These are phyloP conservation scores for Porogramme epimiltina DNA, from an alignment of 1,284 basidiomycete genomes.

Conservation along the genomic window DNA sequence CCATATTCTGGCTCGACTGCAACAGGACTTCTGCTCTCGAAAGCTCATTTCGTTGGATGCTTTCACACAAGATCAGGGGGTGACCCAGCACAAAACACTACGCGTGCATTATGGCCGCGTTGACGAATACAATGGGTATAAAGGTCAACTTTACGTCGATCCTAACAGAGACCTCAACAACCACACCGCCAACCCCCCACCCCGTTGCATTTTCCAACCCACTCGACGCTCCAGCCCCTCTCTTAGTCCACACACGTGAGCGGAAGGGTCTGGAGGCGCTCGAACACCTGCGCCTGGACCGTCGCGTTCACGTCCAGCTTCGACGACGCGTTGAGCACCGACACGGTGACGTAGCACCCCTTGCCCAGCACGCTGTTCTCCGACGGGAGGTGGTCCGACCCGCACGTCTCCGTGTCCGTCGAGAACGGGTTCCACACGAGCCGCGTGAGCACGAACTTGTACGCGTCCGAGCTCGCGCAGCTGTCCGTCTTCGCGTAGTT, in stretches of 20 bases:
- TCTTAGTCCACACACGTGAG: conserved; percentile 4
- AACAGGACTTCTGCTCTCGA: no score
- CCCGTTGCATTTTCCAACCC: no score
- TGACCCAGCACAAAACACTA: no score
- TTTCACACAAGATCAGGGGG: no score
- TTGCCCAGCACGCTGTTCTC: conserved; percentile 41
- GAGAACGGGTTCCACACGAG: conserved; percentile 35
- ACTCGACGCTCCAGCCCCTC: not conserved
- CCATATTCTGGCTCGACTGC: no score
- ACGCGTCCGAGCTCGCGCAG: conserved; percentile 40
- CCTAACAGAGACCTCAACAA: no score
- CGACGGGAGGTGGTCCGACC: conserved; percentile 40
- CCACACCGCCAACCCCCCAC: no score
- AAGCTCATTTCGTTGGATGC: no score
- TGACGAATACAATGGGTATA: no score
- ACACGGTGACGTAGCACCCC: conserved; percentile 49
- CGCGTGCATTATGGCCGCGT: no score
- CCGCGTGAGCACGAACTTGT: conserved; percentile 49
- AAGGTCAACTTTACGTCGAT: no score
- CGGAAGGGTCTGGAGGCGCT: conserved; percentile 29
- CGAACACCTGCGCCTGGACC: conserved; percentile 43
- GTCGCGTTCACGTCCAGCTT: conserved; percentile 46
- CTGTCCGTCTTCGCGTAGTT: conserved; percentile 48
- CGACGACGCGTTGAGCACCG: conserved; percentile 46
- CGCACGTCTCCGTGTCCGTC: conserved; percentile 46